Evolutionary conservation across 1,284 basidiomycete species (phyloP).

Genomic region (Tylopilus sp.): DNA sequence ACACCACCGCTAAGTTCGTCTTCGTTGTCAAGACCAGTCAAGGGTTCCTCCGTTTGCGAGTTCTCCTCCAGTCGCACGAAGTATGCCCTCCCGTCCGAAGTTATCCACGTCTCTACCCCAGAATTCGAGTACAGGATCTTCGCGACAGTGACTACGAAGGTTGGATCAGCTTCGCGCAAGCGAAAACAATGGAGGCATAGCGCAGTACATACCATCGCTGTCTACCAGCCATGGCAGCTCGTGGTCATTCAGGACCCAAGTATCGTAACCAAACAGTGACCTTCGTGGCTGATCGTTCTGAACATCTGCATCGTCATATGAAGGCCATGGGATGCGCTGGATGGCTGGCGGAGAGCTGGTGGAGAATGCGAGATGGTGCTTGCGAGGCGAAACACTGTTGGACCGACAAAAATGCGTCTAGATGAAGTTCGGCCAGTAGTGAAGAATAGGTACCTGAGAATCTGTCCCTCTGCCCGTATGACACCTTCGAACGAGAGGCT

Average conservation of each 20-base stretch:
- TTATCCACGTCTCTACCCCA: conserved; percentile 73
- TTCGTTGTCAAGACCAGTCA: conserved; percentile 4
- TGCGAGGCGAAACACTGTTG: conserved; percentile 66
- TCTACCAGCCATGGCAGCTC: conserved; percentile 72
- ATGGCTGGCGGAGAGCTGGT: conserved; percentile 66
- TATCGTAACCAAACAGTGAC: conserved; percentile 49
- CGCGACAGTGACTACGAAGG: conserved; percentile 50
- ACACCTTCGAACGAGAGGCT: conserved; percentile 77
- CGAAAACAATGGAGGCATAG: not conserved
- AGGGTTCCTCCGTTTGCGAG: conserved; percentile 10
- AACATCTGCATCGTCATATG: conserved; percentile 41
- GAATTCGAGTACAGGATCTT: conserved; percentile 55
- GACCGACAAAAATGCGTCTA: not conserved
- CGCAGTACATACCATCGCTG: conserved; percentile 50
- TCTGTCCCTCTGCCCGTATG: conserved; percentile 68
- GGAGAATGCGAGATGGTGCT: conserved; percentile 64
- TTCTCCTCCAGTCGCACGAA: conserved; percentile 59
- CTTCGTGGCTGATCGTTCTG: conserved; percentile 30
- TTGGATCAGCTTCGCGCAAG: not conserved
- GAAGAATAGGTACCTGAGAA: conserved; percentile 52
- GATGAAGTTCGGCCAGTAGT: conserved; percentile 1
- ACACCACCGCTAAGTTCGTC: conserved; percentile 17
- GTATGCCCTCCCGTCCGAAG: conserved; percentile 75
- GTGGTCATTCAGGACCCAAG: conserved; percentile 65
- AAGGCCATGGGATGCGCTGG: conserved; percentile 77